These are phyloP conservation scores for Tetramitus jugosus DNA, from an alignment of 208 protist genomes.

Conservation along the genomic window DNA sequence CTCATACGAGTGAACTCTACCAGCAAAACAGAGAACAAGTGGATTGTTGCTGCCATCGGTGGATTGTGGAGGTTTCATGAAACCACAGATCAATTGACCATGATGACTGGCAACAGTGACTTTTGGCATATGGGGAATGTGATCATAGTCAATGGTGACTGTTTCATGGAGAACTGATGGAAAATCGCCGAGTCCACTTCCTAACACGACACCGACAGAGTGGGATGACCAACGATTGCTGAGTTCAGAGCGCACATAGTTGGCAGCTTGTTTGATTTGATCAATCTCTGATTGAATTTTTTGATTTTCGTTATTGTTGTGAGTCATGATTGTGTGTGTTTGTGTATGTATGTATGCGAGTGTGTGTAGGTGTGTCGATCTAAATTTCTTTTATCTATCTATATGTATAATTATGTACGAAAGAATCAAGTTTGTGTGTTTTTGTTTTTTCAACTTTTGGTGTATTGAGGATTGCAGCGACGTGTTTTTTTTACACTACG, in stretches of 20 bases:
- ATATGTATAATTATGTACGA: too few species aligned
- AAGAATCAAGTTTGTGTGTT: too few species aligned
- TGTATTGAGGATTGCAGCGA: too few species aligned
- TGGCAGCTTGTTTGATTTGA: background rate
- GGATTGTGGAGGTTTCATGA: background rate
- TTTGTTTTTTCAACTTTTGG: too few species aligned
- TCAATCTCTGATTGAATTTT: background rate
- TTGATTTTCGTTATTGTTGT: background rate
- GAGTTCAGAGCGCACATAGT: background rate
- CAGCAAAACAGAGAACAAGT: background rate
- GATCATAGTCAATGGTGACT: background rate
- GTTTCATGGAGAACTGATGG: background rate
- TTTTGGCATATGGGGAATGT: constrained; percentile 17
- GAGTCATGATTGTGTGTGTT: too few species aligned
- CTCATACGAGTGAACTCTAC: constrained; percentile 23
- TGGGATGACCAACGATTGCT: too few species aligned
- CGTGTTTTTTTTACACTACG: too few species aligned
- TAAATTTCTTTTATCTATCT: too few species aligned
- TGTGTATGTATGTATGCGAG: too few species aligned
- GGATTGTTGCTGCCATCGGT: background rate
- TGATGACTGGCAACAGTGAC: background rate
- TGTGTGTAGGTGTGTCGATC: too few species aligned
- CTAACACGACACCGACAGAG: background rate
- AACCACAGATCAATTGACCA: constrained; percentile 1
- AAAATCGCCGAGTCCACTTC: constrained; percentile 9